Evolutionary conservation across 192 early-diverging fungal genomes (phyloP).

Genomic region (Funneliformis mosseae): DNA sequence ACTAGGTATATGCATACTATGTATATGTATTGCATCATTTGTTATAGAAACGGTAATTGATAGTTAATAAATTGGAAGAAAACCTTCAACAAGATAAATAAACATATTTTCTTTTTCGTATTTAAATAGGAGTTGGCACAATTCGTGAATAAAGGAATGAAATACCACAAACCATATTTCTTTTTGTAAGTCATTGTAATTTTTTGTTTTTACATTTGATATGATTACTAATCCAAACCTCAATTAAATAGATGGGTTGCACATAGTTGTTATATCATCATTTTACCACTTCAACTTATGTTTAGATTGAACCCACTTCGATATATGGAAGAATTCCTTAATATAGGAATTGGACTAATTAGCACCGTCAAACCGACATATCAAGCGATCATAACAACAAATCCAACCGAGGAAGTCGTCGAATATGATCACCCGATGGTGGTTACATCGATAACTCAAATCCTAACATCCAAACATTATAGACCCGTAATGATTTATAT

Average conservation of each 20-base stretch:
- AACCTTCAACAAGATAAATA: neutral
- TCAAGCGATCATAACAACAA: neutral
- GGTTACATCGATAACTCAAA: neutral
- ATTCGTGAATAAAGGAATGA: constrained; percentile 56
- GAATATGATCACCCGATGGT: neutral
- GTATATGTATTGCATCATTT: constrained; percentile 27
- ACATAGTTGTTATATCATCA: constrained; percentile 45
- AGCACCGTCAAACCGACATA: neutral
- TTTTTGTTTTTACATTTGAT: neutral
- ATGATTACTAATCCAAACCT: neutral
- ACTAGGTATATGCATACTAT: constrained; percentile 1
- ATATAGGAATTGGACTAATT: constrained; percentile 25
- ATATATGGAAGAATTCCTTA: constrained; percentile 16
- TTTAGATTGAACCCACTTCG: neutral
- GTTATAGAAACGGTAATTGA: constrained; percentile 26
- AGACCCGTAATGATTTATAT: constrained; percentile 30
- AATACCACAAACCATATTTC: constrained; percentile 65
- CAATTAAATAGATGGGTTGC: constrained; percentile 42
- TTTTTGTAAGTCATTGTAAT: constrained; percentile 51
- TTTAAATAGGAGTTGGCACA: constrained; percentile 54
- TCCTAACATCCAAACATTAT: constrained; percentile 10
- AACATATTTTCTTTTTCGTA: constrained; percentile 6
- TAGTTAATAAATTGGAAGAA: neutral
- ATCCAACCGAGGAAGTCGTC: neutral
- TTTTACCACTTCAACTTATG: constrained; percentile 45